These are phyloP conservation scores for Aquilaria yunnanensis DNA, from an alignment of 345 rosid species.

Conservation along the genomic window DNA sequence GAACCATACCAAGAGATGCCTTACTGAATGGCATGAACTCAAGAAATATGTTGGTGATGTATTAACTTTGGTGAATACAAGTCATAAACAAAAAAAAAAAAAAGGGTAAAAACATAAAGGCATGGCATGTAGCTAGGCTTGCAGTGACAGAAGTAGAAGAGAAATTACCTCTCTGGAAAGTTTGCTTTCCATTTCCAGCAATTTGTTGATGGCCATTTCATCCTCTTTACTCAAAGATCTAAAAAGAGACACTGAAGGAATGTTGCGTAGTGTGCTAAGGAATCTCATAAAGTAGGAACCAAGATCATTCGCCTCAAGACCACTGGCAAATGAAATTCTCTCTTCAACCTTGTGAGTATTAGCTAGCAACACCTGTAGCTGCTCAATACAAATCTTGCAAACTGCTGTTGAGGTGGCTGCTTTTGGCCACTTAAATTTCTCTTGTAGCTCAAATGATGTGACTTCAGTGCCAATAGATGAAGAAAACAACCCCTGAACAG, in stretches of 20 bases:
- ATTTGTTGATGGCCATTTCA: conserved; percentile 57
- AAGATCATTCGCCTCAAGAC: conserved; percentile 60
- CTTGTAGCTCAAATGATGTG: conserved; percentile 93
- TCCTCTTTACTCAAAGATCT: conserved; percentile 71
- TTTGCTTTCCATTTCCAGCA: conserved; percentile 67
- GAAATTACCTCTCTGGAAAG: conserved; percentile 63
- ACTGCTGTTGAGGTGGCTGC: conserved; percentile 61
- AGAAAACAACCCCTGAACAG: conserved; percentile 90
- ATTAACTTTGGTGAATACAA: too few relatives aligned
- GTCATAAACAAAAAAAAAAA: too few relatives aligned
- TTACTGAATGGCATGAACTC: too few relatives aligned
- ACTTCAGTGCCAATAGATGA: conserved; percentile 95
- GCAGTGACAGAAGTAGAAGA: too few relatives aligned
- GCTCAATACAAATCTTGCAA: conserved; percentile 87
- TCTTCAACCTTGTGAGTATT: conserved; percentile 67
- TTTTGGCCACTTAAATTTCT: conserved; percentile 96
- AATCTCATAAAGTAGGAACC: conserved; percentile 80
- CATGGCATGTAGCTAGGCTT: too few relatives aligned
- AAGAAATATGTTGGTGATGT: too few relatives aligned
- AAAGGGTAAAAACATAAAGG: too few relatives aligned
- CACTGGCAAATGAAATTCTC: conserved; percentile 28
- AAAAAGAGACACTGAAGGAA: conserved; percentile 93
- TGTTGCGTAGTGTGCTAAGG: conserved; percentile 72
- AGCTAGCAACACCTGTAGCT: conserved; percentile 75
- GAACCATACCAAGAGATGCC: too few relatives aligned